A percentile compares a stretch with the other conserved stretches of the same genome.
Conservation (phyloP, 371 early-diverging fungal species). For the Nematocida major region DNA sequence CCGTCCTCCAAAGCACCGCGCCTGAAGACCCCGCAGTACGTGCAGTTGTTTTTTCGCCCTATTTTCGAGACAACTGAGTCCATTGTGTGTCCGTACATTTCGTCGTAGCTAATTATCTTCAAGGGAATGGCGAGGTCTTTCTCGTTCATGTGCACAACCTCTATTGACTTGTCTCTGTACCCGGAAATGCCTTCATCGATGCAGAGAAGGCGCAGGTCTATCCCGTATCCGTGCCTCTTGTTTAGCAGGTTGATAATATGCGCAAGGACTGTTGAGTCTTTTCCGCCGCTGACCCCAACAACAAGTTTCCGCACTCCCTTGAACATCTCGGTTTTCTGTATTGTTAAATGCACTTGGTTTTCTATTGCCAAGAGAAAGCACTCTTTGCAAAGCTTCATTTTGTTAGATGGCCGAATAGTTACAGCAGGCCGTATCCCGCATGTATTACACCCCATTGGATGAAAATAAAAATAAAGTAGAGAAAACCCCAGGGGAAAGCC, state of each 20-base stretch:
- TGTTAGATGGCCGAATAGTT: slow-evolving; percentile 82
- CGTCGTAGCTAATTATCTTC: slow-evolving; percentile 82
- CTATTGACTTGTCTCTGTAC: slow-evolving; percentile 93
- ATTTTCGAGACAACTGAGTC: slow-evolving; percentile 81
- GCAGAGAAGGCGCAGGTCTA: slow-evolving; percentile 80
- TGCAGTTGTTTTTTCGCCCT: slow-evolving; percentile 93
- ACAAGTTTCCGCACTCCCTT: slow-evolving; percentile 79
- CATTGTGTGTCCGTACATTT: slow-evolving; percentile 91
- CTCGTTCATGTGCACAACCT: slow-evolving; percentile 81
- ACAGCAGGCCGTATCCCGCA: slow-evolving; percentile 69
- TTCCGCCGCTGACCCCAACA: slow-evolving; percentile 94
- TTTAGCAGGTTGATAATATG: slow-evolving; percentile 86
- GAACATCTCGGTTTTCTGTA: slow-evolving; percentile 75
- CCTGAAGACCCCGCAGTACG: slow-evolving; percentile 96
- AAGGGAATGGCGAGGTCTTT: slow-evolving; percentile 82
- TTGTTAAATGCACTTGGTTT: slow-evolving; percentile 86
- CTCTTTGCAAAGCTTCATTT: slow-evolving; percentile 76
- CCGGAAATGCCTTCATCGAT: slow-evolving; percentile 99
- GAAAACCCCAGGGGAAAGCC: no score
- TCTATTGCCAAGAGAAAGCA: slow-evolving; percentile 92
- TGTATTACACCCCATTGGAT: slow-evolving; percentile 63
- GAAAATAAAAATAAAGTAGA: slow-evolving; percentile 3
- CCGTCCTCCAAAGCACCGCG: slow-evolving; percentile 94
- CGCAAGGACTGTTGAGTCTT: slow-evolving; percentile 96
- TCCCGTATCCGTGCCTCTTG: slow-evolving; percentile 80